Conservation (phyloP, 768 basidiomycete species). For the Steccherinum ochraceum region DNA sequence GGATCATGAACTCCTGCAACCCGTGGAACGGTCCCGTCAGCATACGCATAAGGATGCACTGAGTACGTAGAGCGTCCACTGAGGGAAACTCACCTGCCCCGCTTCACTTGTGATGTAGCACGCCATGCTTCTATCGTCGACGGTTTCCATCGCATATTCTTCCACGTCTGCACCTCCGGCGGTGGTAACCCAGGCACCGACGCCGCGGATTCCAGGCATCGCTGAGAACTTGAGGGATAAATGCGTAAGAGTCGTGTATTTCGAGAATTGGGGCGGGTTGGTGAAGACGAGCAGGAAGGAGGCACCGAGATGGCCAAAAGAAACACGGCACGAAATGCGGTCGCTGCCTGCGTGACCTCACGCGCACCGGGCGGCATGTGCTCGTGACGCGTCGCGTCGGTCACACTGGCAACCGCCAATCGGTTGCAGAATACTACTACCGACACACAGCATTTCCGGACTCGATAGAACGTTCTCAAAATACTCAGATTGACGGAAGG, state of each 20-base stretch:
- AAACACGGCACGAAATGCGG: too few species aligned
- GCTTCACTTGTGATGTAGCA: conserved; percentile 5
- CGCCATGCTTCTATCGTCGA: background rate
- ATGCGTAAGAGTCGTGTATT: too few species aligned
- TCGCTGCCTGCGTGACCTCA: too few species aligned
- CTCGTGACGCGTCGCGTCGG: background rate
- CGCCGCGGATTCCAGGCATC: background rate
- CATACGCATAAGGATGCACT: background rate
- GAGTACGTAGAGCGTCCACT: too few species aligned
- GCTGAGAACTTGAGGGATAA: too few species aligned
- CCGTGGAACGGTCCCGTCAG: background rate
- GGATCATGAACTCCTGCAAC: background rate
- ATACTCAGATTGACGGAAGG: too few species aligned
- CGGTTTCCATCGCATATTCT: background rate
- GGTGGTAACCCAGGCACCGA: background rate
- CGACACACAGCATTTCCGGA: too few species aligned
- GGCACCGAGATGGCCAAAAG: too few species aligned
- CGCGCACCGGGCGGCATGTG: background rate
- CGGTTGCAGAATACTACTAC: background rate
- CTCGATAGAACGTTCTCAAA: too few species aligned
- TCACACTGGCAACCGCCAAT: background rate
- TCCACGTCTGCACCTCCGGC: background rate
- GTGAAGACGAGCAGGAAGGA: too few species aligned
- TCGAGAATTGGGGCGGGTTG: too few species aligned
- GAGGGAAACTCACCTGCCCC: conserved; percentile 1